Evolutionary conservation across 352 stramenopile species (phyloP).

Genomic region (Phytophthora pisi): DNA sequence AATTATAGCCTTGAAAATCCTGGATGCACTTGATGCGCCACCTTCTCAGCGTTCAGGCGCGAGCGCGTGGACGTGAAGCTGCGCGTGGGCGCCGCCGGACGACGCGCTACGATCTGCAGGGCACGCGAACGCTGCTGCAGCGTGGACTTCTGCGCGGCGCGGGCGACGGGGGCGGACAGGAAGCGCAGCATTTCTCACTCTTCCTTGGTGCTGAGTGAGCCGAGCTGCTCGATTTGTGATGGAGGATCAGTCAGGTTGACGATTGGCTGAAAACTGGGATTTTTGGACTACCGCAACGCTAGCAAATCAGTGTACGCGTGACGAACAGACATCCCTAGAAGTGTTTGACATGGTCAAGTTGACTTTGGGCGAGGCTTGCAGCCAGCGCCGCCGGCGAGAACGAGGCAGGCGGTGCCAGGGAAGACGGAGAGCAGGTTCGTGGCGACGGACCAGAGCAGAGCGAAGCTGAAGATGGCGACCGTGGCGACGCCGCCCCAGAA

Average conservation of each 20-base stretch:
- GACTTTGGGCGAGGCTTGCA: constrained; percentile 32
- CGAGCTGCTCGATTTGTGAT: constrained; percentile 20
- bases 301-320: neutral
- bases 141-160: constrained; percentile 31
- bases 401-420: constrained; percentile 53
- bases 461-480: constrained; percentile 46
- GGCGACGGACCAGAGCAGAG: constrained; percentile 58
- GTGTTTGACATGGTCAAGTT: constrained; percentile 23
- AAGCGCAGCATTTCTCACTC: constrained; percentile 43
- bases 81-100: constrained; percentile 24
- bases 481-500: constrained; percentile 43
- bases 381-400: constrained; percentile 58
- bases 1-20: constrained; percentile 12
- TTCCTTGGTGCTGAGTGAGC: neutral
- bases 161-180: constrained; percentile 26
- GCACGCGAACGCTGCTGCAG: constrained; percentile 28
- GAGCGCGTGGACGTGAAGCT: constrained; percentile 54
- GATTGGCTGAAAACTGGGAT: constrained; percentile 25
- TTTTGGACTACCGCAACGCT: constrained; percentile 1
- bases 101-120: constrained; percentile 31
- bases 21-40: constrained; percentile 10
- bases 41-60: constrained; percentile 65
- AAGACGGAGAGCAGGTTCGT: constrained; percentile 72
- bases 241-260: constrained; percentile 6
- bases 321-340: constrained; percentile 15